Evolutionary conservation across 495 filamentous ascomycete species (phyloP).

Genomic region (Filosporella fistucella): DNA sequence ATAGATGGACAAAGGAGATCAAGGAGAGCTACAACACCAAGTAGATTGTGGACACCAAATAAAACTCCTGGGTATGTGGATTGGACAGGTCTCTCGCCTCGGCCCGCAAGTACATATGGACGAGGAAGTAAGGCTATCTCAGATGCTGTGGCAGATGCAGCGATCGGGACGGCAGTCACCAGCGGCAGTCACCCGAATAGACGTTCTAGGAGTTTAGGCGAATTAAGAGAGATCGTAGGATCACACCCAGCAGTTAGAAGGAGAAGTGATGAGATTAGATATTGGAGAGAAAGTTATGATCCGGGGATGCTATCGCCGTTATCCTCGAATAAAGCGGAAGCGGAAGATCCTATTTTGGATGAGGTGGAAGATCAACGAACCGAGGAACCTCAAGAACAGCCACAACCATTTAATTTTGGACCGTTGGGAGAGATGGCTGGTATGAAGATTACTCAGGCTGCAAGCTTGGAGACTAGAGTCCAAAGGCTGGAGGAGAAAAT

Average conservation of each 20-base stretch:
- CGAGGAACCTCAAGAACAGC: constrained; percentile 27
- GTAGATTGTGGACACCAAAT: constrained; percentile 26
- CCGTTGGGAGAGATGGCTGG: constrained; percentile 38
- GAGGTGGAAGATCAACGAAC: constrained; percentile 27
- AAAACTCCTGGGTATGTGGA: constrained; percentile 18
- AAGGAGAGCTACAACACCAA: constrained; percentile 31
- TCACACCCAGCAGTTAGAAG: constrained; percentile 30
- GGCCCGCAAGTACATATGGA: constrained; percentile 48
- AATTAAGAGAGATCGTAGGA: constrained; percentile 35
- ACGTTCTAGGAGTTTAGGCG: constrained; percentile 48
- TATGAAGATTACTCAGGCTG: constrained; percentile 51
- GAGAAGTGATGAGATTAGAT: constrained; percentile 53
- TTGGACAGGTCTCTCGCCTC: constrained; percentile 45
- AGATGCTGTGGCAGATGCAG: constrained; percentile 9
- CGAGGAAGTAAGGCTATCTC: constrained; percentile 30
- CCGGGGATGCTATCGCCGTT: constrained; percentile 40
- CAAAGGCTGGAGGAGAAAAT: constrained; percentile 38
- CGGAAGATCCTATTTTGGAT: constrained; percentile 31
- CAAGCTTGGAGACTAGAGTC: constrained; percentile 45
- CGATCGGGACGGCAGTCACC: constrained; percentile 49
- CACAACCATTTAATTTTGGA: constrained; percentile 49
- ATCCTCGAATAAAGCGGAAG: constrained; percentile 37
- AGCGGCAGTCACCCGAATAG: constrained; percentile 39
- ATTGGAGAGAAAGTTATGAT: constrained; percentile 50
- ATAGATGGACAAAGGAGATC: constrained; percentile 27